These are phyloP conservation scores for Neonectria ditissima DNA, from an alignment of 2,329 filamentous ascomycete genomes.

Conservation along the genomic window DNA sequence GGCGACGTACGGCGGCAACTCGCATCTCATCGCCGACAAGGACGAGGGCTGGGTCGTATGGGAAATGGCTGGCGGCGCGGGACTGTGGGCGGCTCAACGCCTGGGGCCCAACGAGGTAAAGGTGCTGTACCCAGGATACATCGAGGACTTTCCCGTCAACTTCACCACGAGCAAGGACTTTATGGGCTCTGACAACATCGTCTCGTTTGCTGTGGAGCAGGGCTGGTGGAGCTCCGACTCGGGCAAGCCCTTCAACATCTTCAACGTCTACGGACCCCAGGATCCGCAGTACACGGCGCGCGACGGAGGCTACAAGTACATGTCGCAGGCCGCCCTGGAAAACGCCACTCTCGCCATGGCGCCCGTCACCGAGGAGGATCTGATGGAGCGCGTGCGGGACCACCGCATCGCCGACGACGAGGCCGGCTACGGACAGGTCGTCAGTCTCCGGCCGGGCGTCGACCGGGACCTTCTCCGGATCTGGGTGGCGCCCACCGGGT, in stretches of 20 bases:
- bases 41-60: slow-evolving; percentile 42
- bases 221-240: slow-evolving; percentile 42
- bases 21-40: slow-evolving; percentile 41
- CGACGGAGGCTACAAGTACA: slow-evolving; percentile 42
- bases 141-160: slow-evolving; percentile 38
- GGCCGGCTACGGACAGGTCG: slow-evolving; percentile 39
- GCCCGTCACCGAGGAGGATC: slow-evolving; percentile 36
- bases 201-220: slow-evolving; percentile 39
- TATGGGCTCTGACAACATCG: slow-evolving; percentile 38
- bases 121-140: slow-evolving; percentile 38
- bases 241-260: slow-evolving; percentile 38
- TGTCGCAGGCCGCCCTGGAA: slow-evolving; percentile 39
- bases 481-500: slow-evolving; percentile 37
- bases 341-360: slow-evolving; percentile 38
- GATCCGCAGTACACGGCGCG: slow-evolving; percentile 39
- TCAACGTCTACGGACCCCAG: slow-evolving; percentile 36
- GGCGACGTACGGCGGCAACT: slow-evolving; percentile 40
- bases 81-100: slow-evolving; percentile 41
- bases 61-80: slow-evolving; percentile 41
- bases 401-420: slow-evolving; percentile 40
- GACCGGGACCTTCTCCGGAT: slow-evolving; percentile 37
- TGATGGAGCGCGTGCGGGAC: slow-evolving; percentile 40
- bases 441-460: slow-evolving; percentile 30
- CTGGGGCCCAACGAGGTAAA: slow-evolving; percentile 39
- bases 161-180: slow-evolving; percentile 27